Percentiles rank a stretch among this genome's conserved stretches.
Evolutionary conservation across 495 filamentous ascomycete genomes (phyloP).

Genomic region (Poronia punctata): DNA sequence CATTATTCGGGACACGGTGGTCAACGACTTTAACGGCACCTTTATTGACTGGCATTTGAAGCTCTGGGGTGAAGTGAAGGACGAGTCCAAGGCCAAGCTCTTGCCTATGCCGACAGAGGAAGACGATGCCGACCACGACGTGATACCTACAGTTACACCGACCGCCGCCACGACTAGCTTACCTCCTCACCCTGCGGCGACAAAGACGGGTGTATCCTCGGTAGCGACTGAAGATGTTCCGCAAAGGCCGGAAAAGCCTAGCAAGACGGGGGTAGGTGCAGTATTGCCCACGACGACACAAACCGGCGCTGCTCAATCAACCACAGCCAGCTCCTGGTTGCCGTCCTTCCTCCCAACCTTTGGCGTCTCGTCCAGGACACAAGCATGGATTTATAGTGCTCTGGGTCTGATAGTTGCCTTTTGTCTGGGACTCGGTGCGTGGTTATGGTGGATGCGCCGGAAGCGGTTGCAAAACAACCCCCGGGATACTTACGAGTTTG

Average conservation of each 20-base stretch:
- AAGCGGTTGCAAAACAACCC: slow-evolving; percentile 66
- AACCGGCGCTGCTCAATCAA: slow-evolving; percentile 28
- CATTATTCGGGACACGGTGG: slow-evolving; percentile 75
- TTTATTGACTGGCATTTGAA: slow-evolving; percentile 92
- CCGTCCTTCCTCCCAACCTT: slow-evolving; percentile 94
- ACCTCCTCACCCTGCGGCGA: slow-evolving; percentile 15
- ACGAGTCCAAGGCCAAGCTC: slow-evolving; percentile 58
- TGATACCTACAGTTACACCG: slow-evolving; percentile 35
- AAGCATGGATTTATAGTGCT: slow-evolving; percentile 91
- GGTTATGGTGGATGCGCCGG: slow-evolving; percentile 70
- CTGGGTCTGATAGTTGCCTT: slow-evolving; percentile 78
- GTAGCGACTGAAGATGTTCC: slow-evolving; percentile 61
- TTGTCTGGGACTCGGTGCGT: slow-evolving; percentile 69
- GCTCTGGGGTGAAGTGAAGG: slow-evolving; percentile 83
- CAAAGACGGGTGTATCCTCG: slow-evolving; percentile 26
- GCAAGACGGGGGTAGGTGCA: slow-evolving; percentile 25
- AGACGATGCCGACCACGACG: slow-evolving; percentile 74
- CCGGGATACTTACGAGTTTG: slow-evolving; percentile 89
- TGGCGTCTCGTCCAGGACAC: slow-evolving; percentile 80
- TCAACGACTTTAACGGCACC: slow-evolving; percentile 67
- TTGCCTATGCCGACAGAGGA: slow-evolving; percentile 79
- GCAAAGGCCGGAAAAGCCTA: slow-evolving; percentile 64
- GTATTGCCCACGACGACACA: slow-evolving; percentile 34
- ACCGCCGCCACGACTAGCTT: slow-evolving; percentile 35
- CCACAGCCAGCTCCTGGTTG: slow-evolving; percentile 55